A percentile compares a stretch with the other conserved stretches of the same genome.
phyloP scores from a whole-genome alignment of 78 protist genomes.

The Dictyostelium capitatum region DNA sequence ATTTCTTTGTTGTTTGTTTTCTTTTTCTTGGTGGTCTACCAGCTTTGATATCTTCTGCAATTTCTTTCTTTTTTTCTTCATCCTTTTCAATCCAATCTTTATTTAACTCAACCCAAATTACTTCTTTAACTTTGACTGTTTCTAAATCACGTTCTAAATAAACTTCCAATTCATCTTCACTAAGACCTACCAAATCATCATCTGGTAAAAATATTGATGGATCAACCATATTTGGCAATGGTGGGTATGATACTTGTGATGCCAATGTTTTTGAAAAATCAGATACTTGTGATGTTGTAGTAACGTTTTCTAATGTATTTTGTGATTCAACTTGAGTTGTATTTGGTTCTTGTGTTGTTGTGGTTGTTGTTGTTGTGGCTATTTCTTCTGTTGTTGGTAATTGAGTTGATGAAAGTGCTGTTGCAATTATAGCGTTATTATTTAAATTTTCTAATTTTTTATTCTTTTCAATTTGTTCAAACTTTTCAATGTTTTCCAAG shows the following conservation, averaged over 20 bases:
- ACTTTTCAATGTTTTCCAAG: conserved; percentile 18
- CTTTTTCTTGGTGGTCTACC: conserved; percentile 74
- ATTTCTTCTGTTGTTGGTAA: not conserved
- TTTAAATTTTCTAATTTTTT: not conserved
- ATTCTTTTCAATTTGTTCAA: not conserved
- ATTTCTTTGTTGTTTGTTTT: not conserved
- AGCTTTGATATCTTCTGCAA: conserved; percentile 36
- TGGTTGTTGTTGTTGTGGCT: not conserved
- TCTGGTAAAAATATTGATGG: conserved; percentile 41
- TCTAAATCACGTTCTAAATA: conserved; percentile 56
- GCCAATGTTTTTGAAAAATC: not conserved
- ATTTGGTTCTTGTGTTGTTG: not conserved
- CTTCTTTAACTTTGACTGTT: conserved; percentile 20
- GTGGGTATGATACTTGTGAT: conserved; percentile 27
- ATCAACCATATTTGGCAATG: not conserved
- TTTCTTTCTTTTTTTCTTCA: conserved; percentile 41
- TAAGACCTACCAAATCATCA: conserved; percentile 14
- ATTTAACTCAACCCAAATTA: conserved; percentile 58
- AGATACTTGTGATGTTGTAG: not conserved
- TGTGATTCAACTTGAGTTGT: no score
- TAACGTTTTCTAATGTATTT: not conserved
- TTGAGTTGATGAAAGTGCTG: not conserved
- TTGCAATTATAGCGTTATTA: not conserved
- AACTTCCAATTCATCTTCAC: conserved; percentile 40
- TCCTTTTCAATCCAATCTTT: conserved; percentile 60